Conservation (phyloP, 345 rosid genomes). For the Lepidium aucheri region DNA sequence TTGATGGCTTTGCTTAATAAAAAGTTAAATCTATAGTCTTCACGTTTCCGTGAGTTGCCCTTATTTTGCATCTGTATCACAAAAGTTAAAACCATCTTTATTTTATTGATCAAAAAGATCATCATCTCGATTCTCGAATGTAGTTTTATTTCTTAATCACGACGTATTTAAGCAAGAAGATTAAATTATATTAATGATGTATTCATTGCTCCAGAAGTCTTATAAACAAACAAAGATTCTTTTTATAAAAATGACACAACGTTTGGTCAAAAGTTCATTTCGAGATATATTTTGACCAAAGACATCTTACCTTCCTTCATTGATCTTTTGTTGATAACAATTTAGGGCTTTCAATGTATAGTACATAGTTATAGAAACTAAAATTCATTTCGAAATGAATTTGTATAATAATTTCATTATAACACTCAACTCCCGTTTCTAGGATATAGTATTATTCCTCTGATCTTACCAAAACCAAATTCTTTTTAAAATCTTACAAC, state of each 20-base stretch:
- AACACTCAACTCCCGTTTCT: too few species aligned
- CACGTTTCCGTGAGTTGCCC: neutral
- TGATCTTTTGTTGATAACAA: neutral
- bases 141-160: neutral
- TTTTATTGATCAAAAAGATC: neutral
- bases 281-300: neutral
- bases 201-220: neutral
- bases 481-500: too few species aligned
- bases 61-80: neutral
- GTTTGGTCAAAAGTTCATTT: slow-evolving; percentile 15
- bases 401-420: too few species aligned
- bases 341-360: too few species aligned
- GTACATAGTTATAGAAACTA: neutral
- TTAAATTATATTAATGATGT: neutral
- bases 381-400: neutral
- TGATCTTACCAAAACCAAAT: too few species aligned
- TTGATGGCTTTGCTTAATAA: neutral
- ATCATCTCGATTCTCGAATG: neutral
- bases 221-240: neutral
- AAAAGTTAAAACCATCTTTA: neutral
- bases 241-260: neutral
- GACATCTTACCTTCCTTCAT: neutral
- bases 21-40: neutral
- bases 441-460: too few species aligned
- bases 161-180: neutral